Conservation (phyloP, 148 eudicot species). For the Chenopodium quinoa region DNA sequence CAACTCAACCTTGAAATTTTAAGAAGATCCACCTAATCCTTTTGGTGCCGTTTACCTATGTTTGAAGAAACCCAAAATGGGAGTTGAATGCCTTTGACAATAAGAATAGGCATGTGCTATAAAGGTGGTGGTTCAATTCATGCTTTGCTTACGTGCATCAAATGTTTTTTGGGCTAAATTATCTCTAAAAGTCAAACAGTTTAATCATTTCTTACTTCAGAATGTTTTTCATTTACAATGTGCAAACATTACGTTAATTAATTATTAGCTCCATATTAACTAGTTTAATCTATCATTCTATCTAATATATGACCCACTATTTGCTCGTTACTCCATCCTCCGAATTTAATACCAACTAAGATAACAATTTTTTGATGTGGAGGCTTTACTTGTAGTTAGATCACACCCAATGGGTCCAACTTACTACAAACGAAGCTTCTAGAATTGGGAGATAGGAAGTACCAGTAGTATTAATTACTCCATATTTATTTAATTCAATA, state of each 20-base stretch:
- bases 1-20: background rate
- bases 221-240: background rate
- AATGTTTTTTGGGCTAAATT: conserved; percentile 14
- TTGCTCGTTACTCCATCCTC: background rate
- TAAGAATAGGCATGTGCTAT: background rate
- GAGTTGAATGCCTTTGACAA: background rate
- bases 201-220: background rate
- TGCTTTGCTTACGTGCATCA: conserved; percentile 8
- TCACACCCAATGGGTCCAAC: background rate
- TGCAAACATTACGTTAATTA: background rate
- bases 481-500: no score
- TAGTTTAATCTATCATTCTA: no score
- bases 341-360: no score
- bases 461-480: no score
- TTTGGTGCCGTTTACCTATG: background rate
- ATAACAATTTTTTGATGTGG: background rate
- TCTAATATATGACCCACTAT: background rate
- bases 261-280: no score
- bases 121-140: background rate
- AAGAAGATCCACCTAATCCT: background rate
- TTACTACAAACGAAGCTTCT: background rate
- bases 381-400: background rate
- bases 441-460: background rate
- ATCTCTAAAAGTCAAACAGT: background rate
- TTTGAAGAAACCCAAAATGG: background rate